A percentile compares a stretch with the other conserved stretches of the same genome.
Evolutionary conservation across 345 rosid genomes (phyloP).

Genomic region (Linum usitatissimum): DNA sequence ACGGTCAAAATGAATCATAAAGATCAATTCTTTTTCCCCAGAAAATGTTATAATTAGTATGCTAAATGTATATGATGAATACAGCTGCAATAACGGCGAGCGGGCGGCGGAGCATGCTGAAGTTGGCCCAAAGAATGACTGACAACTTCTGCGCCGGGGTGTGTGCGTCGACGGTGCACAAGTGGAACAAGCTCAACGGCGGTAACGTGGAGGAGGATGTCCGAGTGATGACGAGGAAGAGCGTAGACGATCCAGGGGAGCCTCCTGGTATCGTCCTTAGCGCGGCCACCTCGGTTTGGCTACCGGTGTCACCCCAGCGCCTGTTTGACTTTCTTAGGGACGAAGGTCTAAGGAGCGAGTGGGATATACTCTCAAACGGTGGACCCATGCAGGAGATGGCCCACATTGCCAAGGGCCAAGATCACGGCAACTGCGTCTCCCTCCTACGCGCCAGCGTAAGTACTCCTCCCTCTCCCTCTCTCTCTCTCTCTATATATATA

Average conservation of each 20-base stretch:
- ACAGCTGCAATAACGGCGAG: slow-evolving; percentile 39
- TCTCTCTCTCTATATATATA: no score
- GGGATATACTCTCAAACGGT: slow-evolving; percentile 96
- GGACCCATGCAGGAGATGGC: slow-evolving; percentile 99
- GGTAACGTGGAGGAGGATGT: slow-evolving; percentile 76
- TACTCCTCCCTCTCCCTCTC: neutral
- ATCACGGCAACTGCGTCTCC: slow-evolving; percentile 90
- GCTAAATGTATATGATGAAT: neutral
- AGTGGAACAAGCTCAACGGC: slow-evolving; percentile 69
- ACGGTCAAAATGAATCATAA: slow-evolving; percentile 18
- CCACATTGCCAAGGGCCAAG: slow-evolving; percentile 89
- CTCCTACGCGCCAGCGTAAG: slow-evolving; percentile 79
- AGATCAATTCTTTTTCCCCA: no score
- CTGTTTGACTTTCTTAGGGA: slow-evolving; percentile 77
- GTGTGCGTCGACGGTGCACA: slow-evolving; percentile 74
- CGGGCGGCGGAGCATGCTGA: slow-evolving; percentile 87
- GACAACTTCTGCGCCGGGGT: slow-evolving; percentile 92
- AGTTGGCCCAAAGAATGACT: slow-evolving; percentile 88
- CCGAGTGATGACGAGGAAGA: slow-evolving; percentile 80
- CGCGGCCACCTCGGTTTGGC: slow-evolving; percentile 93
- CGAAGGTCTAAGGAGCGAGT: slow-evolving; percentile 75
- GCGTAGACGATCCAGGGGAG: slow-evolving; percentile 85
- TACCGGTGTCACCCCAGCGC: slow-evolving; percentile 62
- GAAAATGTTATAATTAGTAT: no score
- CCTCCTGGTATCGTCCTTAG: slow-evolving; percentile 83